phyloP scores from a whole-genome alignment of 2,329 filamentous ascomycete species.

The Sarocladium strictum region DNA sequence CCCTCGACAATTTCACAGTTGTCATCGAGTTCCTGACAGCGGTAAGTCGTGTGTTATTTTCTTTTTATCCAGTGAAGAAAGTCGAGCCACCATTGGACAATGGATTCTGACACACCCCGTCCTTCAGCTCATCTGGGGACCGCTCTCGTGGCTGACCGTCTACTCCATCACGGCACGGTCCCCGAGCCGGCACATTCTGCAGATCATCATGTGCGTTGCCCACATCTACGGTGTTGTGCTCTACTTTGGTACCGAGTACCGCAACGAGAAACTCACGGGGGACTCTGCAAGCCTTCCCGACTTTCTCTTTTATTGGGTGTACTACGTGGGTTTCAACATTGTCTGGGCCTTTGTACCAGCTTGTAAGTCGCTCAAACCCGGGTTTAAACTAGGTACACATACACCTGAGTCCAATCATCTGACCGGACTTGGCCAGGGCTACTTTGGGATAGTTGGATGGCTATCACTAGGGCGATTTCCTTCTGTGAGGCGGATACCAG shows the following conservation, averaged over 20 bases:
- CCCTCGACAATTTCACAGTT: constrained; percentile 75
- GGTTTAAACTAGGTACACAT: neutral
- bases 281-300: constrained; percentile 52
- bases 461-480: neutral
- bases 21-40: constrained; percentile 80
- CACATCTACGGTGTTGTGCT: constrained; percentile 58
- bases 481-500: neutral
- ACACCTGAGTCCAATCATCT: neutral
- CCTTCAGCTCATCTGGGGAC: constrained; percentile 48
- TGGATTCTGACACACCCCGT: too few relatives aligned
- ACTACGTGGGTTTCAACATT: constrained; percentile 55
- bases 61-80: too few relatives aligned
- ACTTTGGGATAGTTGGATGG: constrained; percentile 4
- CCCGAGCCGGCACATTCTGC: constrained; percentile 43
- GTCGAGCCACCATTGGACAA: too few relatives aligned
- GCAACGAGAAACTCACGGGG: constrained; percentile 5
- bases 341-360: constrained; percentile 54
- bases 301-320: constrained; percentile 56
- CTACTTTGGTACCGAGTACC: constrained; percentile 50
- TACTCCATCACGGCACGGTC: constrained; percentile 36
- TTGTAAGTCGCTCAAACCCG: constrained; percentile 32
- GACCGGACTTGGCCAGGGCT: neutral
- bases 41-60: constrained; percentile 39
- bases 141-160: constrained; percentile 47
- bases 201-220: constrained; percentile 44